phyloP scores from a whole-genome alignment of 805 yeast genomes.

The Wickerhamiella alocasiicola region DNA sequence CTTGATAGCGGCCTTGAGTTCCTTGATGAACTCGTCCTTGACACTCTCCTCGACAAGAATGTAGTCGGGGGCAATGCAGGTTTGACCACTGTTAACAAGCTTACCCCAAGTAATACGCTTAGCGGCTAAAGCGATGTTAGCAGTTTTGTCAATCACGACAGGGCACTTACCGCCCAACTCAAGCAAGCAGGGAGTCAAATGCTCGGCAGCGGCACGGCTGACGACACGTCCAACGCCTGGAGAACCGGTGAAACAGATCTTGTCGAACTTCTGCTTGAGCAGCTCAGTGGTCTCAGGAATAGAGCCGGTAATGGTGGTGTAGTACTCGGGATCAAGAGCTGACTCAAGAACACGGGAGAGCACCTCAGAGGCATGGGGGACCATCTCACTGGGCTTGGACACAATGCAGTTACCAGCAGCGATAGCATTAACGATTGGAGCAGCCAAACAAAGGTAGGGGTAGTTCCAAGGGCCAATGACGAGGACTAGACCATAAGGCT shows the following conservation, averaged over 20 bases:
- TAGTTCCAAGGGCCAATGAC: conserved; percentile 73
- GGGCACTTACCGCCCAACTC: conserved; percentile 95
- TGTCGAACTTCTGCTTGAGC: conserved; percentile 57
- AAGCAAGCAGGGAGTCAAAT: conserved; percentile 63
- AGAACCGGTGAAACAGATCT: conserved; percentile 79
- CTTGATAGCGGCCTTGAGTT: conserved; percentile 31
- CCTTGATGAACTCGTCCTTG: conserved; percentile 39
- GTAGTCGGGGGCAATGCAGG: conserved; percentile 85
- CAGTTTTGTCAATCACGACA: conserved; percentile 46
- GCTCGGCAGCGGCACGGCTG: conserved; percentile 71
- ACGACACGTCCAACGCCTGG: conserved; percentile 63
- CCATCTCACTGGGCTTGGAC: conserved; percentile 61
- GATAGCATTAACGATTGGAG: conserved; percentile 65
- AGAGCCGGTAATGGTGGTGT: conserved; percentile 62
- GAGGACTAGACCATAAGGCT: conserved; percentile 50
- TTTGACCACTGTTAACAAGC: conserved; percentile 74
- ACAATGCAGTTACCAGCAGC: conserved; percentile 78
- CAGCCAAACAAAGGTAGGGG: conserved; percentile 51
- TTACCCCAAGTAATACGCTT: conserved; percentile 68
- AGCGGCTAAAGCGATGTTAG: conserved; percentile 33
- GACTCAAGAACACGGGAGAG: conserved; percentile 42
- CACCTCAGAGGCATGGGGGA: conserved; percentile 48
- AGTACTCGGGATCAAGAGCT: conserved; percentile 43
- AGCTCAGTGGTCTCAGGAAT: conserved; percentile 48
- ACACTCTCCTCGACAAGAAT: conserved; percentile 50